Evolutionary conservation across 371 early-diverging fungal species (phyloP), one percentile per base, ranked within the genome.

Genomic region (Mucor circinelloides): DNA sequence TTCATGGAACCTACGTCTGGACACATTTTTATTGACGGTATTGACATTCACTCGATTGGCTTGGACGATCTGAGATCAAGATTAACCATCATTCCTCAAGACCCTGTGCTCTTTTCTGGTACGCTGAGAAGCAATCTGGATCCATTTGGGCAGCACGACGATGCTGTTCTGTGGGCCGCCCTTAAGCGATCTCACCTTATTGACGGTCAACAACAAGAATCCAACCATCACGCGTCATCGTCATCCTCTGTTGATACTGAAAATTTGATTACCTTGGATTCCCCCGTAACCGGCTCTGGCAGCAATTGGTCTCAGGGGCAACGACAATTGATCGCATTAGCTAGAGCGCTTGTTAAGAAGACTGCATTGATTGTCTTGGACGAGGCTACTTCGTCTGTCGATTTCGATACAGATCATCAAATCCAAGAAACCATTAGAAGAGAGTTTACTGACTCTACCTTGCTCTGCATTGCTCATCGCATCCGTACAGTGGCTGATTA

Each of bases 401-500:
- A 96, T 71, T 79, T 87, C 61, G 86, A 86, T 48, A 89, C 93
- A 8, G 94, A 94, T 65, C 84, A 88, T 54, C 74, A 85, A 69
- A 93, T 95, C 65, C 94, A 94, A 68, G 70, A 83, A 64, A 94
- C 94, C 2, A 95, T 97, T 63, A 84, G 94, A 32, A 64, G 76
- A 9, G 91, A 91, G 68, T 91, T 91, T 67, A 63, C 67, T n/a
- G 66, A 86, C 56, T 84, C 89, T 10, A 89, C 93, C 0, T 70
- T 91, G 44, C 67, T 94, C 54, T 88, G 90, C 63, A 91, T 94
- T 76, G 94, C 94, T 12, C 93, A 94, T 70, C 89, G 93, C 13
- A 85, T 94, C 70, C 84, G 90, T 65, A 95, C 95, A 1, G 88
- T 97, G n/a, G 92, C 95, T 62, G 95, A 97, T 74, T 97, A 93